A percentile compares a stretch with the other conserved stretches of the same genome.
phyloP scores from a whole-genome alignment of 2,329 filamentous ascomycete genomes.

The Fusarium falciforme region DNA sequence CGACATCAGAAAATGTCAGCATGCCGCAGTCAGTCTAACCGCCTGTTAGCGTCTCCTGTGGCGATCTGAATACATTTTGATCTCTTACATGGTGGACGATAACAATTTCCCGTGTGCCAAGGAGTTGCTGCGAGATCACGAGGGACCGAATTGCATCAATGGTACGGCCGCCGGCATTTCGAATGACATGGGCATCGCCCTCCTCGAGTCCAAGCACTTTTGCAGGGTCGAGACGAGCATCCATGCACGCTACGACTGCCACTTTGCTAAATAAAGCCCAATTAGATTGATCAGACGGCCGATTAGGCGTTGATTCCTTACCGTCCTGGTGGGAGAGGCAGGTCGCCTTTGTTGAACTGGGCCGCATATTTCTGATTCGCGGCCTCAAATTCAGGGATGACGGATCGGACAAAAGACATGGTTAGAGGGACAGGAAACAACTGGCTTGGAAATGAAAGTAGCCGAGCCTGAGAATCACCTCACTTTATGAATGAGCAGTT shows the following conservation, averaged over 20 bases:
- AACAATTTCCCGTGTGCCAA: neutral
- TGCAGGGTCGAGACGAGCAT: neutral
- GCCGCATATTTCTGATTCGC: neutral
- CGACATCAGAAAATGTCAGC: neutral
- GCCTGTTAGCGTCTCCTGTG: neutral
- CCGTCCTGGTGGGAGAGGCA: neutral
- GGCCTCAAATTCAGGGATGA: neutral
- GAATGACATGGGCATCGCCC: neutral
- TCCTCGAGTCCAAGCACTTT: neutral
- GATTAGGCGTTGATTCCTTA: neutral
- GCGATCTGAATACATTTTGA: accelerated
- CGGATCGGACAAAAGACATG: neutral
- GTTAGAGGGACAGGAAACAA: neutral
- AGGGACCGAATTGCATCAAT: neutral
- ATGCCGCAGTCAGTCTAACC: neutral
- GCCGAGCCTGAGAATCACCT: neutral
- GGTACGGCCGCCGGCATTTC: neutral
- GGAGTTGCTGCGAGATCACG: neutral
- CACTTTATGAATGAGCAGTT: neutral
- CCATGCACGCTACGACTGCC: neutral
- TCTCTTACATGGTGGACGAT: neutral
- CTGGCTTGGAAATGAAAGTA: neutral
- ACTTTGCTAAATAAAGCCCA: neutral
- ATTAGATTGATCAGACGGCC: neutral
- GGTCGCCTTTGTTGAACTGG: neutral